Evolutionary conservation across 2,329 filamentous ascomycete species (phyloP), one percentile per base, ranked within the genome.

Genomic region (Hypoxylon sp.): DNA sequence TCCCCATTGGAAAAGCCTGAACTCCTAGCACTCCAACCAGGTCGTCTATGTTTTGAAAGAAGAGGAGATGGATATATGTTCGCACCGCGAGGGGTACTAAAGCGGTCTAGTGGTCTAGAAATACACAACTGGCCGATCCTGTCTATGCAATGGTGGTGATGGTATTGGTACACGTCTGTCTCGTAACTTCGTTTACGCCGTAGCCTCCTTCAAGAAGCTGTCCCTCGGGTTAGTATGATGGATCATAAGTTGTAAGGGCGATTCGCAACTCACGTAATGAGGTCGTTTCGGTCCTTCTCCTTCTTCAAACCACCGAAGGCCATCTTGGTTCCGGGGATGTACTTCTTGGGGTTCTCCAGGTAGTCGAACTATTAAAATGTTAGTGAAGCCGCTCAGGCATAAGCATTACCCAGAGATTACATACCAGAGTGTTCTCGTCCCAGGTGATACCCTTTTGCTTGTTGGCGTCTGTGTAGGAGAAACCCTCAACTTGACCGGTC

Each of bases 321-420:
- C 96, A 99, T 99, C 93, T 98, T 99, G 86, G 96, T 99, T 76
- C 96, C 96, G 75, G 96, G 96, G 73, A 99, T 97, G 90, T 94
- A 99, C 89, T 98, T 98, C 91, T 99, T 99, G 85, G 96, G 96
- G 91, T 98, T 98, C 89, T 99, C 96, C 78, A 99, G 94, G 90
- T 99, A 99, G 74, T 90, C 88, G 84, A 97, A 98, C 92, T 94
- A 33, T 14, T 8, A 22, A 18, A 26, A 9, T 6, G 65, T 76
- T 64, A 75, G 67, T 28, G n/a, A 44, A 64, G 18, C 16, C 45
- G 49, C 28, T 30, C 22, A 49, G 45, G 16, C 3, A 12, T 53
- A 14, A 9, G 11, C 22, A 12, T 12, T 38, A 18, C 51, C 30
- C 11, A 50, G 32, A 40, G 40, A 32, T 71, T 56, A 79, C 87